Conservation (phyloP, 2,329 filamentous ascomycete genomes). For the Blastomyces gilchristii region DNA sequence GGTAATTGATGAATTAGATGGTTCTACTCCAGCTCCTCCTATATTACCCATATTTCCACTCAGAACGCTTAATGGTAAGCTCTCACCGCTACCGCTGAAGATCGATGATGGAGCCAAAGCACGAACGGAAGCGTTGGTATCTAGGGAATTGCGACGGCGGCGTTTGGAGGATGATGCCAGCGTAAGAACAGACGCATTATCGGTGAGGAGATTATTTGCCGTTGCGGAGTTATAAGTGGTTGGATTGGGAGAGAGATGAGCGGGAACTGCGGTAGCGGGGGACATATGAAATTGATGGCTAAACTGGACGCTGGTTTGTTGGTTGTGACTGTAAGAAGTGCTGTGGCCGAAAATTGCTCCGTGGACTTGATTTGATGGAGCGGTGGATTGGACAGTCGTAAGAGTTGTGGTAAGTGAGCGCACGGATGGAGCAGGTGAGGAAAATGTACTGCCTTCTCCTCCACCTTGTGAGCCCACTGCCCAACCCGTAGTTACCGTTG, state of each 20-base stretch:
- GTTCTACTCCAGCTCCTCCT: slow-evolving; percentile 19
- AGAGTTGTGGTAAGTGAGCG: slow-evolving; percentile 56
- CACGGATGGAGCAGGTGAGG: slow-evolving; percentile 54
- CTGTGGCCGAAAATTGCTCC: slow-evolving; percentile 20
- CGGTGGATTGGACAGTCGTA: slow-evolving; percentile 55
- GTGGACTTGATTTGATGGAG: slow-evolving; percentile 41
- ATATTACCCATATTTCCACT: slow-evolving; percentile 39
- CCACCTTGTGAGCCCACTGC: slow-evolving; percentile 55
- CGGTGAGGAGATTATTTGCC: slow-evolving; percentile 53
- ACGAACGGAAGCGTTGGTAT: slow-evolving; percentile 56
- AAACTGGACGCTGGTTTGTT: slow-evolving; percentile 41
- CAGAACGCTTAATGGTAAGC: slow-evolving; percentile 52
- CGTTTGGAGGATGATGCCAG: slow-evolving; percentile 56
- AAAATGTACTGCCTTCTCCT: slow-evolving; percentile 58
- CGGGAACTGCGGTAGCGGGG: slow-evolving; percentile 50
- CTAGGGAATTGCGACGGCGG: slow-evolving; percentile 51
- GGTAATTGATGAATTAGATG: slow-evolving; percentile 33
- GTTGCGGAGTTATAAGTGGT: slow-evolving; percentile 51
- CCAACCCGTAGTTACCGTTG: slow-evolving; percentile 55
- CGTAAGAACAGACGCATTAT: slow-evolving; percentile 56
- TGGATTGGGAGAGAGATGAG: slow-evolving; percentile 46
- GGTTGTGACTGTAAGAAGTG: slow-evolving; percentile 24
- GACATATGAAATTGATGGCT: slow-evolving; percentile 52
- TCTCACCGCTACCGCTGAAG: slow-evolving; percentile 55
- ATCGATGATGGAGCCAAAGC: slow-evolving; percentile 54